Percentiles rank a stretch among this genome's conserved stretches.
Conservation (phyloP, 345 rosid species). For the Durio zibethinus region DNA sequence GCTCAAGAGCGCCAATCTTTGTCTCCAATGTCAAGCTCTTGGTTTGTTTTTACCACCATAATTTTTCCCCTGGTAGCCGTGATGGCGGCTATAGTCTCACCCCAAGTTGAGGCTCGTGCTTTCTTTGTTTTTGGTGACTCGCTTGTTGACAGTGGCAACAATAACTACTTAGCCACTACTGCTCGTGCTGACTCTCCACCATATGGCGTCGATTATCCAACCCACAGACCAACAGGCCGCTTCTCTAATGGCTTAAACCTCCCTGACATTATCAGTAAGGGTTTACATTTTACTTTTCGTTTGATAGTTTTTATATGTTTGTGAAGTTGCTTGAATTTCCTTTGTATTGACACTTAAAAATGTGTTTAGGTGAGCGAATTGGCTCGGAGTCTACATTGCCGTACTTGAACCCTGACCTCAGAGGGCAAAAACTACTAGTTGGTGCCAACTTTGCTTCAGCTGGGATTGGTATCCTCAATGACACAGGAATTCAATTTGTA, state of each 20-base stretch:
- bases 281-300: background rate
- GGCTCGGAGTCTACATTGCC: slow-evolving; percentile 44
- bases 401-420: slow-evolving; percentile 45
- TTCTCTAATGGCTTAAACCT: slow-evolving; percentile 56
- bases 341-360: background rate
- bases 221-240: slow-evolving; percentile 47
- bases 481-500: slow-evolving; percentile 56
- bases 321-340: background rate
- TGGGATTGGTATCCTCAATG: slow-evolving; percentile 52
- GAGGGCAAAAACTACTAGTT: slow-evolving; percentile 34
- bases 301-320: background rate
- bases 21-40: background rate
- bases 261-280: slow-evolving; percentile 46
- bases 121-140: slow-evolving; percentile 49
- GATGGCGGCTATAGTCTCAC: background rate
- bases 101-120: slow-evolving; percentile 16
- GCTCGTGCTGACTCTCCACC: slow-evolving; percentile 55
- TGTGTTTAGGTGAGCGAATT: slow-evolving; percentile 36
- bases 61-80: background rate
- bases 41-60: background rate
- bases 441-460: slow-evolving; percentile 65
- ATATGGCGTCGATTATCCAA: slow-evolving; percentile 50
- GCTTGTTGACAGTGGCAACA: slow-evolving; percentile 53
- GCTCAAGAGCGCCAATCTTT: background rate
- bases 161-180: slow-evolving; percentile 48